Conservation (phyloP, 768 basidiomycete species). For the Rhodotorula diobovata region DNA sequence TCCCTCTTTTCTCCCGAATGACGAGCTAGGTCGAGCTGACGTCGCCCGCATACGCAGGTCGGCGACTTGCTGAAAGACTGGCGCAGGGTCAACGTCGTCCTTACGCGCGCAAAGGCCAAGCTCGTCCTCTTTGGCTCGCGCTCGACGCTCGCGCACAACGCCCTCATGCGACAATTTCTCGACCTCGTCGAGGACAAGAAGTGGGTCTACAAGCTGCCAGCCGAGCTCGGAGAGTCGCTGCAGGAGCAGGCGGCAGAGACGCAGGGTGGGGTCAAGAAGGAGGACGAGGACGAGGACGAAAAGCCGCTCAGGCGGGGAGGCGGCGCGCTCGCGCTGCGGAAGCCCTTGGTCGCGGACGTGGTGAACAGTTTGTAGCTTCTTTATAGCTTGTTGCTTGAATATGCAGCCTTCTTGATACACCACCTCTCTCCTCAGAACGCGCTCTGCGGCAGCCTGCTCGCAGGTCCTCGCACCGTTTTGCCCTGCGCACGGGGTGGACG, state of each 20-base stretch:
- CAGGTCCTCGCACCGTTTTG: background rate
- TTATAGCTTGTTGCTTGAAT: background rate
- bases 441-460: background rate
- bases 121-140: slow-evolving; percentile 85
- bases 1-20: background rate
- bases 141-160: slow-evolving; percentile 57
- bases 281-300: background rate
- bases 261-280: background rate
- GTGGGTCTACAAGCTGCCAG: slow-evolving; percentile 65
- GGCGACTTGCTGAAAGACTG: slow-evolving; percentile 93
- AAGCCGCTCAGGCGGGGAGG: background rate
- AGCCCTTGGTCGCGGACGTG: slow-evolving; percentile 37
- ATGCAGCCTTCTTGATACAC: background rate
- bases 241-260: background rate
- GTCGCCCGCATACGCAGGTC: slow-evolving; percentile 53
- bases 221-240: slow-evolving; percentile 48
- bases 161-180: slow-evolving; percentile 71
- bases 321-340: slow-evolving; percentile 28
- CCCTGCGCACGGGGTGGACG: background rate
- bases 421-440: background rate
- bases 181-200: slow-evolving; percentile 62
- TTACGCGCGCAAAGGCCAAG: slow-evolving; percentile 87
- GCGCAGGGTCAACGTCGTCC: slow-evolving; percentile 92
- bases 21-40: background rate
- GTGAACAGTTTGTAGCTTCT: slow-evolving; percentile 30